A percentile compares a stretch with the other conserved stretches of the same genome.
Conservation (phyloP, 805 yeast genomes). For the Ascoidea tarda region DNA sequence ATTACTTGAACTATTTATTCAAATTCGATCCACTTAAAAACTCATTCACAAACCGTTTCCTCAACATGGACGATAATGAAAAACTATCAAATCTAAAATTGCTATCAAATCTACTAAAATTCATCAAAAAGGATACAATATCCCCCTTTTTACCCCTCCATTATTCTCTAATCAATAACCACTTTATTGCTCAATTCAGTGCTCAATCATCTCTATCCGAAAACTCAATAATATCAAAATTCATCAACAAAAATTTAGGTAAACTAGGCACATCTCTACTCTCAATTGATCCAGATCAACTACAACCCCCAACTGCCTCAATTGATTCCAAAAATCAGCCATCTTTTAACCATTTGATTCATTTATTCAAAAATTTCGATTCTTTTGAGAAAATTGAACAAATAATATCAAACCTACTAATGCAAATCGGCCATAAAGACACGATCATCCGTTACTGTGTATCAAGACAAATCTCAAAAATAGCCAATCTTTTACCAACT, state of each 20-base stretch:
- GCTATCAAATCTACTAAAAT: conserved; percentile 4
- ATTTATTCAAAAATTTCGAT: background rate
- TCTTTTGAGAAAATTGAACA: conserved; percentile 27
- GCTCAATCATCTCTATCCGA: background rate
- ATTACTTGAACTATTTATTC: conserved; percentile 14
- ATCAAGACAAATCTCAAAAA: conserved; percentile 50
- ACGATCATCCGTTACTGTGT: conserved; percentile 46
- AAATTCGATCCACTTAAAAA: background rate
- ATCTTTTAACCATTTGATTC: conserved; percentile 8
- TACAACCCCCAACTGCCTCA: conserved; percentile 17
- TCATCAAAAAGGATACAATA: background rate
- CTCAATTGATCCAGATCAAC: conserved; percentile 1
- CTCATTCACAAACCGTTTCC: background rate
- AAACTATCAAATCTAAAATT: conserved; percentile 2
- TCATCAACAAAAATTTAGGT: background rate
- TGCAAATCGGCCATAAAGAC: conserved; percentile 30
- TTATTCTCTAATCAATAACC: no score
- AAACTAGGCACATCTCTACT: background rate
- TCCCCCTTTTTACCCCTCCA: background rate
- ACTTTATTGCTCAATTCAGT: background rate
- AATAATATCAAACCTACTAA: conserved; percentile 32
- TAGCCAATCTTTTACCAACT: conserved; percentile 21
- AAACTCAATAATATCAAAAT: no score
- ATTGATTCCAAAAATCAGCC: conserved; percentile 11
- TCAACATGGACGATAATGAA: background rate